These are phyloP conservation scores for Gamsiella multidivaricata DNA, from an alignment of 192 early-diverging fungal genomes.

Conservation along the genomic window DNA sequence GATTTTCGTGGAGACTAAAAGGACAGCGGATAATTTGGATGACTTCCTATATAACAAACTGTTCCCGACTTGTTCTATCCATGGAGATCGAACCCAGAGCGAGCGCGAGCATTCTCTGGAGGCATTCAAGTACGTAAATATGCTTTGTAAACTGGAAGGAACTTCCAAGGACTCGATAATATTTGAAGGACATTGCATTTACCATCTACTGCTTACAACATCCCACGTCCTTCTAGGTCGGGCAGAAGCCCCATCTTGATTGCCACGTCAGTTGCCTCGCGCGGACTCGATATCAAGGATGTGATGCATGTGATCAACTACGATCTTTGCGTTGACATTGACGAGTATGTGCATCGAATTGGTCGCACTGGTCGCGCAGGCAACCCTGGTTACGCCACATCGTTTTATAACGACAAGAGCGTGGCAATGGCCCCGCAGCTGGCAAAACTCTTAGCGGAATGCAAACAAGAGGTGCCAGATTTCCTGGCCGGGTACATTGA, in stretches of 20 bases:
- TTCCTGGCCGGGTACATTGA: constrained; percentile 48
- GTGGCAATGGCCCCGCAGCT: constrained; percentile 55
- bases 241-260: constrained; percentile 75
- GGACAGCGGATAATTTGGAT: constrained; percentile 80
- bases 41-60: constrained; percentile 71
- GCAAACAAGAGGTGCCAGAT: constrained; percentile 67
- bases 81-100: constrained; percentile 83
- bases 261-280: constrained; percentile 91
- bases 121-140: constrained; percentile 68
- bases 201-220: not conserved
- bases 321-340: constrained; percentile 83
- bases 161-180: no score
- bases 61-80: constrained; percentile 87
- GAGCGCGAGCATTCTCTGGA: constrained; percentile 81
- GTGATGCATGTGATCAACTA: constrained; percentile 91
- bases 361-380: constrained; percentile 77
- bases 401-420: constrained; percentile 63
- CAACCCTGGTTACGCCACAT: constrained; percentile 66
- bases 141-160: not conserved
- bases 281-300: constrained; percentile 91
- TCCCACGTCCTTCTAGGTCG: constrained; percentile 29
- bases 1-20: constrained; percentile 87
- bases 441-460: constrained; percentile 62
- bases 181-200: not conserved
- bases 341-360: constrained; percentile 90